Evolutionary conservation across 2,329 filamentous ascomycete genomes (phyloP), one percentile per base, ranked within the genome.

Genomic region (Byssoonygena ceratinophila): DNA sequence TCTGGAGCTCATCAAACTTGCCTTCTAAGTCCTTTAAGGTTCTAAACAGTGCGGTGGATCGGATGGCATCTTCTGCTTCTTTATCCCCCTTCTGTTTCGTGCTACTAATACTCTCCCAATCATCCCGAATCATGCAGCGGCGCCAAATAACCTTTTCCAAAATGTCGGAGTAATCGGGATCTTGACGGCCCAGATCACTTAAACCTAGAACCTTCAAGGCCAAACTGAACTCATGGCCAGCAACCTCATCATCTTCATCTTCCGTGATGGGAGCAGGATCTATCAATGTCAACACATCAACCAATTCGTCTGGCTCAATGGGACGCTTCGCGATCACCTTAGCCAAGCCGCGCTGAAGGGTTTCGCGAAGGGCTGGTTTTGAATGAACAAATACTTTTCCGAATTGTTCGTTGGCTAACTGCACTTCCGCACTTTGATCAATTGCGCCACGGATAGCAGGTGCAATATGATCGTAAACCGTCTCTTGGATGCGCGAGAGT

Each of bases 31-130:
- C 75, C 55, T 75, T 77, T 51, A 88, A 72, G 44, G 87, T 84
- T 59, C 73, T 74, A 63, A 82, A 90, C 4, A 88, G 73, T 25
- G 82, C 75, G 3, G 88, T 94, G 53, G 76, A 70, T 29, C 74
- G 72, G 23, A 94, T 69, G 16, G 79, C 73, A 25, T 77, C 74
- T 50, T 82, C 74, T 25, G 88, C 78, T 56, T 85, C 77, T 2
- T 73, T 70, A 61, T 94, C 89, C 53, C 81, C 80, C 64, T 86
- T 84, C 54, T 84, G 75, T 45, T 83, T 80, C 0, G 85, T 91
- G 59, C 87, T 81, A 63, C 92, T 91, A 63, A 94, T 78, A 54
- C 73, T 75, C 23, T 78, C 73, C 92, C 92, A 98, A 64, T 96
- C 81, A 65, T 96, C 90, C 46, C 83, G 81, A 59, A 91, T 77